Conservation (phyloP, 2,329 filamentous ascomycete species). For the Diaporthe citriasiana region DNA sequence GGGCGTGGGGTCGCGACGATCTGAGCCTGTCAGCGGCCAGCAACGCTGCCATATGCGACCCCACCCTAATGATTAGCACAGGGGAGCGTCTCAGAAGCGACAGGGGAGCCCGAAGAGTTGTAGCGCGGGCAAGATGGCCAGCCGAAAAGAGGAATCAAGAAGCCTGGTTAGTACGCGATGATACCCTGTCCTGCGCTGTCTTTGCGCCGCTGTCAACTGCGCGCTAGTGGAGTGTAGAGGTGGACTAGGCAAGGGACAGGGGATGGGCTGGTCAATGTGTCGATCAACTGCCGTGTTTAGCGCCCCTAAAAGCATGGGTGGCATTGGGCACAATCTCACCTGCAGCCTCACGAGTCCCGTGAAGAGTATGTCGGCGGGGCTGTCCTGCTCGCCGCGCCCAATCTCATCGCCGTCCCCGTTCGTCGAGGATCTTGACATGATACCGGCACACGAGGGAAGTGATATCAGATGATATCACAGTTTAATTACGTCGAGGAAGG, state of each 20-base stretch:
- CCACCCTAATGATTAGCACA: slow-evolving; percentile 28
- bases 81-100: slow-evolving; percentile 48
- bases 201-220: slow-evolving; percentile 20
- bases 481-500: slow-evolving; percentile 33
- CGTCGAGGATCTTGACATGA: slow-evolving; percentile 9
- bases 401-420: slow-evolving; percentile 13
- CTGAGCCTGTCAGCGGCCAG: slow-evolving; percentile 29
- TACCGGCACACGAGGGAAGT: slow-evolving; percentile 16
- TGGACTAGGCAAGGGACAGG: slow-evolving; percentile 7
- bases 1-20: slow-evolving; percentile 20
- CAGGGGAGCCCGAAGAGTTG: slow-evolving; percentile 51
- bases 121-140: slow-evolving; percentile 33
- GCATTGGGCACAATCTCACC: slow-evolving; percentile 35
- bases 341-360: slow-evolving; percentile 22
- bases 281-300: slow-evolving; percentile 35
- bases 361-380: slow-evolving; percentile 25
- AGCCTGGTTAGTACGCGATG: slow-evolving; percentile 23
- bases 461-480: slow-evolving; percentile 33
- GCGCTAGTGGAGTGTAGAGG: not conserved
- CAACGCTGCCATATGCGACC: not conserved
- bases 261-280: slow-evolving; percentile 28
- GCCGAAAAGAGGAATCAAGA: slow-evolving; percentile 29
- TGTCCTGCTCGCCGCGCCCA: not conserved
- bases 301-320: slow-evolving; percentile 28
- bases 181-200: slow-evolving; percentile 2